Evolutionary conservation across 208 protist genomes (phyloP), one percentile per base, ranked within the genome.

Genomic region (Phytomonas francai): DNA sequence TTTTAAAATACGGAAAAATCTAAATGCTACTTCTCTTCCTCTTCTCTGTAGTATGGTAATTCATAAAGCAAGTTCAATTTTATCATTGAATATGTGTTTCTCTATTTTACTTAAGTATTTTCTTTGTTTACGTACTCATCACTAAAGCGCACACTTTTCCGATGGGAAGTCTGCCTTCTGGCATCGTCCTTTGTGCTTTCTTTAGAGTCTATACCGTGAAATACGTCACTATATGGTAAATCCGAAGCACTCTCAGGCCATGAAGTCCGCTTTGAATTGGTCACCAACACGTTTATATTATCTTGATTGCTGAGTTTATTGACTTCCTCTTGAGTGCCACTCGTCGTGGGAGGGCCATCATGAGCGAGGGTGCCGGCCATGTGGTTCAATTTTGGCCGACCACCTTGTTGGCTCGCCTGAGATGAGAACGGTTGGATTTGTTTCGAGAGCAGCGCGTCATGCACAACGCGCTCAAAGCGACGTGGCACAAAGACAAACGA

Each of bases 401-500:
- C 45, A 54, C 45, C 19, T 54, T 54, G 16, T 54, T 54, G 45
- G 22, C 45, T 54, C 45, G 25, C 16, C 45, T 25, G 45, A 25
- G 19, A 19, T 7, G 45, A 54, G 19, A 9, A 7, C 45, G 4
- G 59, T 19, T 34, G 59, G 16, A 56, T 63, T n/a, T 63, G 32
- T 49, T 45, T 63, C 59, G 59, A 11, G 34, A 36, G 59, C 36
- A 63, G 32, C 22, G 22, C 22, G 34, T 67, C 28, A 29, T 12
- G 71, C 22, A 95, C 76, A 9, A 73, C 67, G 0, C 72, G 71
- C 62, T 80, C 79, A 59, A 95, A 92, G 45, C 70, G 72, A 45
- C 78, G 72, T n/a, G 98, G 98, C 80, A 97, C 93, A 68, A 99
- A 93, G 1, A 97, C 93, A 16, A 99, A 86, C 27, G 85, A 97